Evolutionary conservation across 2,329 filamentous ascomycete species (phyloP), one percentile per base, ranked within the genome.

Genomic region (Colletotrichum euphorbiae): DNA sequence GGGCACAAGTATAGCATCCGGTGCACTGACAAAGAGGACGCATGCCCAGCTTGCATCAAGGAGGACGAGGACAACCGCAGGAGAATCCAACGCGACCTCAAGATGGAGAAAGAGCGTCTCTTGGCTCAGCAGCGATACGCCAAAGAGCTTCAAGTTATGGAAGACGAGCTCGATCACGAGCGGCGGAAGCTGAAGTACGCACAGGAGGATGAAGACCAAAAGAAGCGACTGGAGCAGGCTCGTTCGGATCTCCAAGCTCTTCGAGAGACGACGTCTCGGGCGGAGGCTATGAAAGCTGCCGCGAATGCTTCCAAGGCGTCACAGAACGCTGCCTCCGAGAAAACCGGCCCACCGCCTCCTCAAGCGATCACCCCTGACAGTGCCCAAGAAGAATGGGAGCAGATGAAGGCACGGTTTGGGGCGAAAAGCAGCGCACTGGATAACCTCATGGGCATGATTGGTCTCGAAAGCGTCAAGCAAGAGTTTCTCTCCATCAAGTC

Each of bases 391-490:
- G 88, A 92, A 17, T 93, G 91, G 91, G 77, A 89, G 13, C 74
- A 79, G 1, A 82, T 89, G 71, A 93, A 93, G 73, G 55, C 77
- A 1, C 73, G 76, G 1, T 84, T 89, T 36, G 80, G 81, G 1
- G 83, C 84, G 0, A 71, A 73, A 1, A 92, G 87, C 69, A 72
- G 76, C 0, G 80, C 84, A 0, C 72, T 94, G 0, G 90, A 94
- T 67, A 74, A 80, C 0, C 73, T 94, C 8, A 93, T 94, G 88
- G 77, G 75, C 0, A 89, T 94, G 87, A 88, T 91, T 48, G 91
- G 92, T 0, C 80, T 94, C 0, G 91, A 93, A 71, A 79, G 84
- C 0, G 89, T 94, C 45, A 94, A 94, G 70, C 73, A 81, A 2
- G 75, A 87, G 12, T 87, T 94, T 24, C 77, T 94, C 0, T 72